These are phyloP conservation scores for Sporothrix globosa DNA, from an alignment of 2,329 filamentous ascomycete genomes.

Conservation along the genomic window DNA sequence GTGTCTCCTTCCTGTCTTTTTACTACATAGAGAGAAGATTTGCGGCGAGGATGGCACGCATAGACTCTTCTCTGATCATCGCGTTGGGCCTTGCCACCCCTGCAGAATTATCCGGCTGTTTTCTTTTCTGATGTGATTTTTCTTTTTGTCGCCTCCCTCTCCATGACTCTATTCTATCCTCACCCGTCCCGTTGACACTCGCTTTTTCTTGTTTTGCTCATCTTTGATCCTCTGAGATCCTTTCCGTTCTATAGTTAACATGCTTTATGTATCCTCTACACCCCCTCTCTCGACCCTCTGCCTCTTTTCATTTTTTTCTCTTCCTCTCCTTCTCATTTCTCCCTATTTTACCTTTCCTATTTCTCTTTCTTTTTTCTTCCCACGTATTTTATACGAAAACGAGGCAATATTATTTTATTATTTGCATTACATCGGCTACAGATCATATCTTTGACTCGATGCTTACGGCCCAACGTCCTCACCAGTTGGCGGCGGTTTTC, in stretches of 20 bases:
- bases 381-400: background rate
- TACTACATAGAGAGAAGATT: background rate
- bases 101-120: constrained; percentile 17
- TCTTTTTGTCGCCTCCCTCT: background rate
- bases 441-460: constrained; percentile 12
- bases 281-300: background rate
- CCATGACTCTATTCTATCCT: background rate
- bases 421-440: background rate
- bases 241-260: constrained; percentile 19
- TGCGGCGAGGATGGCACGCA: constrained; percentile 23
- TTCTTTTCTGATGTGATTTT: background rate
- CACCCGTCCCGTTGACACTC: background rate
- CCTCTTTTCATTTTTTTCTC: background rate
- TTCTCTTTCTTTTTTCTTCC: background rate
- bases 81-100: background rate
- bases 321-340: background rate
- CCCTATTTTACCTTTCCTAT: background rate
- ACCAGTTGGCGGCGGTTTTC: constrained; percentile 15
- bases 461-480: background rate
- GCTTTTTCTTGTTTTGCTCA: constrained; percentile 17
- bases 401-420: background rate
- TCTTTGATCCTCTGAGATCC: constrained; percentile 16
- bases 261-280: constrained; percentile 24
- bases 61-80: constrained; percentile 20
- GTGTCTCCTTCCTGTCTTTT: background rate